Percentiles rank a stretch among this genome's conserved stretches.
Evolutionary conservation across 1,284 basidiomycete genomes (phyloP).

Genomic region (Trichosporon sp.): DNA sequence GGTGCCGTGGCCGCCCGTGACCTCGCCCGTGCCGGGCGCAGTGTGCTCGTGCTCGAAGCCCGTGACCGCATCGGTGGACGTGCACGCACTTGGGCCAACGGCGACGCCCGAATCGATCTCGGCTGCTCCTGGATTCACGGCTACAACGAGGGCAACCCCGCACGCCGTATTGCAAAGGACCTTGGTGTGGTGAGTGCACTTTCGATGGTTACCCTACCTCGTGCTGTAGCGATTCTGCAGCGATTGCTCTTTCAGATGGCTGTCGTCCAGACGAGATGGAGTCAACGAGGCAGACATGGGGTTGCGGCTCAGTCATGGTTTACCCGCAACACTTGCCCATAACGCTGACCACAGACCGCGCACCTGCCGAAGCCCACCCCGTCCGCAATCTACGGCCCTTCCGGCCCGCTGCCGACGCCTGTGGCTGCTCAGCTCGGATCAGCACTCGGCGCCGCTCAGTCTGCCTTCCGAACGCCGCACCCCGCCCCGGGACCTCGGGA

Average conservation of each 20-base stretch:
- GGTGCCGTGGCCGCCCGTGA: constrained; percentile 50
- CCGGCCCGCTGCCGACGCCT: constrained; percentile 27
- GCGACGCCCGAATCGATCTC: constrained; percentile 44
- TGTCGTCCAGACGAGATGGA: too few relatives aligned
- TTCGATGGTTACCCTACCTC: too few relatives aligned
- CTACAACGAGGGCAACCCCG: constrained; percentile 50
- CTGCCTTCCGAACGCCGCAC: constrained; percentile 31
- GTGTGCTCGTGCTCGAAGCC: constrained; percentile 51
- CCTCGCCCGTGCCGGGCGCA: constrained; percentile 45
- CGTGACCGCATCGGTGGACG: constrained; percentile 51
- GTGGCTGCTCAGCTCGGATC: constrained; percentile 24
- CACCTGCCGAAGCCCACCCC: constrained; percentile 40
- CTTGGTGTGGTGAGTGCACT: constrained; percentile 45
- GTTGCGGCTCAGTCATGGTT: not conserved
- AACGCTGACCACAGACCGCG: constrained; percentile 19
- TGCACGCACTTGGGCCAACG: constrained; percentile 46
- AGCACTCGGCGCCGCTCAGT: constrained; percentile 34
- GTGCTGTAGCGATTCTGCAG: not conserved
- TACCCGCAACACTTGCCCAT: not conserved
- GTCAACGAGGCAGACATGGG: too few relatives aligned
- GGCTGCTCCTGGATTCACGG: constrained; percentile 54
- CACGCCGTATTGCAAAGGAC: constrained; percentile 45
- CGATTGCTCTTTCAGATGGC: not conserved
- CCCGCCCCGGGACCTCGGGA: constrained; percentile 26
- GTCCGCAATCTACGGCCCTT: constrained; percentile 37